Evolutionary conservation across 257 asterid species (phyloP).

Genomic region (Nicotiana attenuata): DNA sequence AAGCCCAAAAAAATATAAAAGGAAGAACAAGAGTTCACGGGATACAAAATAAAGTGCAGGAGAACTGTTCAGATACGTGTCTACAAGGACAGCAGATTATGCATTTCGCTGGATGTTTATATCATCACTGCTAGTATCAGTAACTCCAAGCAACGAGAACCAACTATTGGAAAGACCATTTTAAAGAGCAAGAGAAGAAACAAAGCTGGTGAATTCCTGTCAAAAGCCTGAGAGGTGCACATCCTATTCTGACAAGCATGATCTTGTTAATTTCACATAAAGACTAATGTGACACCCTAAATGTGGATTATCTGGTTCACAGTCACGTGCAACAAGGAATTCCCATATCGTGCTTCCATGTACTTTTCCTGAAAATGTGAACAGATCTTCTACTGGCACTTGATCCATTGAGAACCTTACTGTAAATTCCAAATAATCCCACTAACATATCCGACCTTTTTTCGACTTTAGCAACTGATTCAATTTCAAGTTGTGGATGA

Average conservation of each 20-base stretch:
- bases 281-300: not conserved
- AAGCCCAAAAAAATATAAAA: too few relatives aligned
- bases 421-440: not conserved
- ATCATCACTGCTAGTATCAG: not conserved
- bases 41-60: slow-evolving; percentile 14
- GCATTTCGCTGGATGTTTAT: not conserved
- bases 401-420: not conserved
- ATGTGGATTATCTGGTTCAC: not conserved
- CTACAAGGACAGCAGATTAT: not conserved
- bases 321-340: not conserved
- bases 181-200: not conserved
- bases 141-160: not conserved
- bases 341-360: not conserved
- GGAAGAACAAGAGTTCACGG: not conserved
- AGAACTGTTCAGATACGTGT: not conserved
- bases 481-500: not conserved
- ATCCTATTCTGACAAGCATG: not conserved
- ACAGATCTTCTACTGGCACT: not conserved
- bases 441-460: not conserved
- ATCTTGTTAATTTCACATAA: not conserved
- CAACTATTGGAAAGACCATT: not conserved
- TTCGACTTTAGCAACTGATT: not conserved
- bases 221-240: not conserved
- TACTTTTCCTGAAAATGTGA: not conserved
- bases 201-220: not conserved